phyloP scores from a whole-genome alignment of 2,329 filamentous ascomycete species.

The Talaromyces sp. region DNA sequence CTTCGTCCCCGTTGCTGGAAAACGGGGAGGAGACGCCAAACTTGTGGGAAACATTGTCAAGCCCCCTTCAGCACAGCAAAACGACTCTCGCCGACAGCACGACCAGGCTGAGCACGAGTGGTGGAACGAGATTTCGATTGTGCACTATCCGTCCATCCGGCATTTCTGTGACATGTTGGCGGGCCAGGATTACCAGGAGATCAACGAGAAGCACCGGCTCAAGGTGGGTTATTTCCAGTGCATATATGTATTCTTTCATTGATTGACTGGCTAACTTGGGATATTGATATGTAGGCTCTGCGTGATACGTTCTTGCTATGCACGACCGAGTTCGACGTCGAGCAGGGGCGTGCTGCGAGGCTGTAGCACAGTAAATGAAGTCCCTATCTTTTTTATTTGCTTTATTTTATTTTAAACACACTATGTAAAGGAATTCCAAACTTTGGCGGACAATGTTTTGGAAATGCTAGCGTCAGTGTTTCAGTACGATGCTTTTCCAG shows the following conservation, averaged over 20 bases:
- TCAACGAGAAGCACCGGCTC: constrained; percentile 51
- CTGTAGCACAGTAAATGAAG: constrained; percentile 17
- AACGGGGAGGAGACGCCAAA: constrained; percentile 57
- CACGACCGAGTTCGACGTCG: constrained; percentile 47
- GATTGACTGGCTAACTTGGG: not conserved
- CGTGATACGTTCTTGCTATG: constrained; percentile 52
- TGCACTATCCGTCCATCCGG: constrained; percentile 58
- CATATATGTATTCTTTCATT: not conserved
- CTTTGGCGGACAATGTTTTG: too few relatives aligned
- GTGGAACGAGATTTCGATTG: constrained; percentile 63
- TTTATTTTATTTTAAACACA: too few relatives aligned
- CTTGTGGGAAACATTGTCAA: constrained; percentile 55
- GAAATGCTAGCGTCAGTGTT: too few relatives aligned
- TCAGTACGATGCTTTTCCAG: too few relatives aligned
- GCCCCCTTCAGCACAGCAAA: constrained; percentile 11
- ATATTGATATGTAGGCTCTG: constrained; percentile 32
- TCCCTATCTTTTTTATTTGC: too few relatives aligned
- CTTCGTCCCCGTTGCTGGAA: constrained; percentile 43
- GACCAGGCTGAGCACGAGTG: constrained; percentile 24
- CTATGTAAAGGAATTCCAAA: too few relatives aligned
- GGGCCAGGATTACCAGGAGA: constrained; percentile 55
- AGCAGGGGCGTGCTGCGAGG: constrained; percentile 22
- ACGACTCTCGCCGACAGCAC: constrained; percentile 21
- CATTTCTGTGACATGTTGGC: constrained; percentile 61
- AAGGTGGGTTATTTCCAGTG: constrained; percentile 24